Evolutionary conservation across 768 basidiomycete species (phyloP).

Genomic region (Boletus rubroflammeus): DNA sequence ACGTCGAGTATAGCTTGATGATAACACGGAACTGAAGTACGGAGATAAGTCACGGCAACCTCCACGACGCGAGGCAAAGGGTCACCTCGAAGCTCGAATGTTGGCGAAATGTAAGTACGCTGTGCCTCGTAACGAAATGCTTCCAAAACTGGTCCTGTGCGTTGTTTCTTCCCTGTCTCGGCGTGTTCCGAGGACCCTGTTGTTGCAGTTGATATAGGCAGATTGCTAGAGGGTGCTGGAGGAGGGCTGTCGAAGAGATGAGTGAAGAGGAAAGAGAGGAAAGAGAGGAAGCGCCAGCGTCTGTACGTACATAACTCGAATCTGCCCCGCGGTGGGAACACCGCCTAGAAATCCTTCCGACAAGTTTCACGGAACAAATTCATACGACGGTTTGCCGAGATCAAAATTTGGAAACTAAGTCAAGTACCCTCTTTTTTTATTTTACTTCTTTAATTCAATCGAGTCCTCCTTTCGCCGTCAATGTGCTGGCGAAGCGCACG

Average conservation of each 20-base stretch:
- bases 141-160: constrained; percentile 10
- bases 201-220: constrained; percentile 5
- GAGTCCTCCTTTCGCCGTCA: background rate
- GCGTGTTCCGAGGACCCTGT: constrained; percentile 9
- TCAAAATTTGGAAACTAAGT: no score
- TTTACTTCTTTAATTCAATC: constrained; percentile 1
- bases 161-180: constrained; percentile 16
- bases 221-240: background rate
- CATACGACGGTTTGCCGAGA: constrained; percentile 7
- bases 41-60: constrained; percentile 21
- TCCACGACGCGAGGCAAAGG: constrained; percentile 8
- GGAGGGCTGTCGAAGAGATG: background rate
- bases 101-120: constrained; percentile 1
- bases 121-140: constrained; percentile 7
- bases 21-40: constrained; percentile 17
- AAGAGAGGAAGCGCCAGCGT: background rate
- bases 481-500: background rate
- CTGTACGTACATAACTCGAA: constrained; percentile 14
- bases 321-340: constrained; percentile 9
- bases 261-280: background rate
- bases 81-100: background rate
- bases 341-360: constrained; percentile 15
- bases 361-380: constrained; percentile 15
- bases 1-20: background rate
- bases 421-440: no score